phyloP scores from a whole-genome alignment of 345 rosid genomes.

The Cochlearia excelsa region DNA sequence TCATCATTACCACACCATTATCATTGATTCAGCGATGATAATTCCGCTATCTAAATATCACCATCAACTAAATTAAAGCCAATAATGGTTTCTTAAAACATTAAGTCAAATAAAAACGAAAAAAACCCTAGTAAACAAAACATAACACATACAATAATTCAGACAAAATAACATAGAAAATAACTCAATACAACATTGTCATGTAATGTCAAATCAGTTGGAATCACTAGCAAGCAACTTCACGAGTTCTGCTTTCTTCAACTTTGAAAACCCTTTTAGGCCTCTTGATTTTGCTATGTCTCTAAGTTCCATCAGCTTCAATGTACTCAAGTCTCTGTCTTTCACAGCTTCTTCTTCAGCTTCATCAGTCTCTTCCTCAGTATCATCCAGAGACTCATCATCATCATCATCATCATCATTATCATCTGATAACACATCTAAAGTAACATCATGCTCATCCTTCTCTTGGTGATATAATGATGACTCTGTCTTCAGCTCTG shows the following conservation, averaged over 20 bases:
- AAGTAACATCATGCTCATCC: conserved; percentile 10
- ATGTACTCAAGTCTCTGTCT: conserved; percentile 46
- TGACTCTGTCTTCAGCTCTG: conserved; percentile 27
- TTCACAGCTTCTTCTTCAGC: conserved; percentile 33
- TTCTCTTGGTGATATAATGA: conserved; percentile 30
- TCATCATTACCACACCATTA: too few species aligned
- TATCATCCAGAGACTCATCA: conserved; percentile 36
- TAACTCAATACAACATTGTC: conserved; percentile 2
- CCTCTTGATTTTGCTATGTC: conserved; percentile 76
- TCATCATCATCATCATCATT: conserved; percentile 17
- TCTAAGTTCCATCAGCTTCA: conserved; percentile 70
- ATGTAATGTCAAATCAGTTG: conserved; percentile 13
- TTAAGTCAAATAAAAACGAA: too few species aligned
- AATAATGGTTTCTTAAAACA: too few species aligned
- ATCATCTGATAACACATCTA: conserved; percentile 37
- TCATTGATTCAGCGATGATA: too few species aligned
- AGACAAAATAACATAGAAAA: neutral
- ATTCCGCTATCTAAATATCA: too few species aligned
- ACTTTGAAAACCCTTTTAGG: conserved; percentile 74
- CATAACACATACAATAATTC: neutral
- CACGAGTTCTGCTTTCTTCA: conserved; percentile 72
- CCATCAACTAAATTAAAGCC: too few species aligned
- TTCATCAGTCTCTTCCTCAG: conserved; percentile 34
- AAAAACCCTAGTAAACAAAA: conserved; percentile 4
- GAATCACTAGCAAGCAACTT: conserved; percentile 45